Evolutionary conservation across 371 early-diverging fungal species (phyloP), one percentile per base, ranked within the genome.

Genomic region (Fennellomyces sp.): DNA sequence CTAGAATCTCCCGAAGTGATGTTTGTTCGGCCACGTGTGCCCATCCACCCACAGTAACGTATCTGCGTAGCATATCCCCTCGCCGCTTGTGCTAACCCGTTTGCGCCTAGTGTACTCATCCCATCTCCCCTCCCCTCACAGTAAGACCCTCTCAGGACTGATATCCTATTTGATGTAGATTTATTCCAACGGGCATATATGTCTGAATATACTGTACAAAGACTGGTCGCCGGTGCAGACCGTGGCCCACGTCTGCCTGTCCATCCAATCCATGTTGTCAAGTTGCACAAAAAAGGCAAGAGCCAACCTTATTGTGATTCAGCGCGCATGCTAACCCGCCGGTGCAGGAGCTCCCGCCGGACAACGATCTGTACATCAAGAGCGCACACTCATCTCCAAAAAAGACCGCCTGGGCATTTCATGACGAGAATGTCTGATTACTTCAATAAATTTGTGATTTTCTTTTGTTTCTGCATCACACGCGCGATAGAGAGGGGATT

Each of bases 171-270:
- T 41, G 35, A 27, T 17, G 25, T 66, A 91, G 85, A 80, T 94
- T 45, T 94, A 94, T 77, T 87, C 88, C 73, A 96, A 97, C 73
- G 97, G 96, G 21, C 95, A 95, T 64, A 94, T 95, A 56, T 99
- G 99, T 73, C 75, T 99, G 25, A 95, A 95, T 60, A 97, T 98
- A 49, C 83, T 98, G 28, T 97, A 96, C 75, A 89, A 91, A 62
- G 89, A 95, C 50, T 99, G 98, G 98, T 88, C 89, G 21, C 98
- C 98, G 1, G 98, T 97, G 0, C 87, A 97, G 59, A 97, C 98
- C 3, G 94, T 95, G 33, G 85, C 90, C 15, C 88, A 94, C 25
- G 92, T 99, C n/a, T 94, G 97, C 51, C 73, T 98, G 52, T 93
- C 94, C 0, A 92, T 99, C 45, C 88, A 90, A 42, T 94, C 94